Evolutionary conservation across 352 stramenopile species (phyloP).

Genomic region (Phytophthora boehmeriae): DNA sequence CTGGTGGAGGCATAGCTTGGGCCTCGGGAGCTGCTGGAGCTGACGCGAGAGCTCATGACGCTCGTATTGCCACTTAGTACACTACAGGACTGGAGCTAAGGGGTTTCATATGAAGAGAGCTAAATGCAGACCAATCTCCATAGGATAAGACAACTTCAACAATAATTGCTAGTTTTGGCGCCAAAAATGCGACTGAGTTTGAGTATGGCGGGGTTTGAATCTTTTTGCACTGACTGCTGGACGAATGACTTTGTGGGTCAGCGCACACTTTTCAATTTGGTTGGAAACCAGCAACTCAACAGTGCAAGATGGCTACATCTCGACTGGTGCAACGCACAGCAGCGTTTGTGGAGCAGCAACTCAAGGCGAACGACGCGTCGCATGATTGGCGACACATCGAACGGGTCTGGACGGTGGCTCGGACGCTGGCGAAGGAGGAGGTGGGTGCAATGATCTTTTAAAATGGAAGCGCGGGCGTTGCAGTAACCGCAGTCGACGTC

Average conservation of each 20-base stretch:
- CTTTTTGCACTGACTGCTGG: no score
- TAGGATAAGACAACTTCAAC: no score
- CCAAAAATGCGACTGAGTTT: conserved; percentile 6
- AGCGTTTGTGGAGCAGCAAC: conserved; percentile 74
- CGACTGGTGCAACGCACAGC: conserved; percentile 71
- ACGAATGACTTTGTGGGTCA: neutral
- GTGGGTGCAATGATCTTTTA: conserved; percentile 30
- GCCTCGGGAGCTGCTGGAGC: conserved; percentile 21
- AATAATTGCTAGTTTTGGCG: conserved; percentile 3
- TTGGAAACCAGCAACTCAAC: neutral
- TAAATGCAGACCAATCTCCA: no score
- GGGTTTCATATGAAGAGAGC: conserved; percentile 21
- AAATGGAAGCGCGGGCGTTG: neutral
- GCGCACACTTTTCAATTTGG: conserved; percentile 24
- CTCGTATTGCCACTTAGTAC: neutral
- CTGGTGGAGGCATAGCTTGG: conserved; percentile 8
- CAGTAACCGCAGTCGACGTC: neutral
- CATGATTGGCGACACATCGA: conserved; percentile 91
- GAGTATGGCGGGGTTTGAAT: conserved; percentile 8
- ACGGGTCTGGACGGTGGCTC: conserved; percentile 82
- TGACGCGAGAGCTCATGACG: conserved; percentile 34
- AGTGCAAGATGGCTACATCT: conserved; percentile 42
- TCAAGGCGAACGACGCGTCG: conserved; percentile 81
- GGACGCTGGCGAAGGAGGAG: conserved; percentile 78
- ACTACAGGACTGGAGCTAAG: conserved; percentile 13